These are phyloP conservation scores for Cymbopogon flexuosus DNA, from an alignment of 202 grass and related monocot species.

Conservation along the genomic window DNA sequence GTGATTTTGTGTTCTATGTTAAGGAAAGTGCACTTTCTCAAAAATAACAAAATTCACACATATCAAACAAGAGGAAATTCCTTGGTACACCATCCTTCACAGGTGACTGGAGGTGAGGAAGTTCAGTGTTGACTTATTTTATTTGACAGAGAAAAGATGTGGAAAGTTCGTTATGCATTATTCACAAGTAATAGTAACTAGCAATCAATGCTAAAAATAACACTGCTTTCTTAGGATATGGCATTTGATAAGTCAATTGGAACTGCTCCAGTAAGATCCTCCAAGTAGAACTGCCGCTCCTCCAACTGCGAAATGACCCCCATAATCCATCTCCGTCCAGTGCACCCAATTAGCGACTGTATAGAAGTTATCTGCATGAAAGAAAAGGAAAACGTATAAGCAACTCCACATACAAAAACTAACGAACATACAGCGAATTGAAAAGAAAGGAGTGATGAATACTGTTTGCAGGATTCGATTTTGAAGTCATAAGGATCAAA, in stretches of 20 bases:
- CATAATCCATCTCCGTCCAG: constrained; percentile 90
- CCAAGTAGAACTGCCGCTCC: constrained; percentile 84
- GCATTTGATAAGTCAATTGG: constrained; percentile 72
- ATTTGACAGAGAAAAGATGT: not conserved
- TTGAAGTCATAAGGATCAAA: not conserved
- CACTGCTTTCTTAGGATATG: constrained; percentile 60
- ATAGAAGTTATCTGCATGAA: constrained; percentile 73
- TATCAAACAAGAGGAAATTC: not conserved
- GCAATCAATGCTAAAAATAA: not conserved
- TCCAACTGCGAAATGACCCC: constrained; percentile 87
- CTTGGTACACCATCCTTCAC: not conserved
- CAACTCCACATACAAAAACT: constrained; percentile 11
- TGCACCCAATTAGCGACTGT: constrained; percentile 87
- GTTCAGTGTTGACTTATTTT: not conserved
- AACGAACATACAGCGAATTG: not conserved
- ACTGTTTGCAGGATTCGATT: not conserved
- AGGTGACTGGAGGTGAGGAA: not conserved
- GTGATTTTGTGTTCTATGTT: constrained; percentile 82
- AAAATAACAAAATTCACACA: not conserved
- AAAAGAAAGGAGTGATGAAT: not conserved
- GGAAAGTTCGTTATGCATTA: not conserved
- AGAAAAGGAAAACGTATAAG: not conserved
- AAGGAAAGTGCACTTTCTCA: constrained; percentile 41
- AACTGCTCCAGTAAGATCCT: constrained; percentile 91
- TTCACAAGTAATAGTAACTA: not conserved